Evolutionary conservation across 129 eudicot species (phyloP), one percentile per base, ranked within the genome.

Genomic region (Deinandra increscens): DNA sequence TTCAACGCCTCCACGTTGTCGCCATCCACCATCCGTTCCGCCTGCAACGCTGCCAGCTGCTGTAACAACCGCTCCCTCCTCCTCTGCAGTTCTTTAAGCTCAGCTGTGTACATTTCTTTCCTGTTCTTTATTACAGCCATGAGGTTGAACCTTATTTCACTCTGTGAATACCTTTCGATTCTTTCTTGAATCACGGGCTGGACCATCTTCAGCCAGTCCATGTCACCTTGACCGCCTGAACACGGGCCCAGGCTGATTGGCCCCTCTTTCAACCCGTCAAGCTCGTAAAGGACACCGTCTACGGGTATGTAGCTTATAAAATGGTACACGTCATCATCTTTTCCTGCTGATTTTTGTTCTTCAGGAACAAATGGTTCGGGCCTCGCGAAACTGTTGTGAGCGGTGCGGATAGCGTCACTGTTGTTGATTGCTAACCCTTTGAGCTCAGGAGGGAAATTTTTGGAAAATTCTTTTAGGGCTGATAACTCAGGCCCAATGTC

Each of bases 321-420:
- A 78, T 94, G 99, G 79, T 94, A 94, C 53, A 94, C 96, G 22
- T 94, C 97, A 33, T 94, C 99, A 9, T 94, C 97, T 80, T 94
- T 89, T 42, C 84, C 83, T 0, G 97, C 87, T 1, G 90, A 19
- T 68, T 86, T 89, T 73, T 94, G 97, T 80, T 89, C 97, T 0
- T 89, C 99, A 0, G 93, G 88, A 10, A 94, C 84, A 58, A 94
- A 89, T 1, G 97, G 99, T 78, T 89, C 99, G 3, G 99, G 99
- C 71, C 99, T 85, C 7, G 99, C 97, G 48, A 94, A 94, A 74
- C 97, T 94, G 68, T 94, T 94, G 79, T 94, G 99, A 11, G 99
- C 97, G 0, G 97, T 74, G 15, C 99, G 93, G 74, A 94, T 94
- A 39, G 99, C 91, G 22, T 94, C 99, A 51, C 97, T 89, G 78